These are phyloP conservation scores for Musa schizocarpa DNA, from an alignment of 176 grass and related monocot species.

Conservation along the genomic window DNA sequence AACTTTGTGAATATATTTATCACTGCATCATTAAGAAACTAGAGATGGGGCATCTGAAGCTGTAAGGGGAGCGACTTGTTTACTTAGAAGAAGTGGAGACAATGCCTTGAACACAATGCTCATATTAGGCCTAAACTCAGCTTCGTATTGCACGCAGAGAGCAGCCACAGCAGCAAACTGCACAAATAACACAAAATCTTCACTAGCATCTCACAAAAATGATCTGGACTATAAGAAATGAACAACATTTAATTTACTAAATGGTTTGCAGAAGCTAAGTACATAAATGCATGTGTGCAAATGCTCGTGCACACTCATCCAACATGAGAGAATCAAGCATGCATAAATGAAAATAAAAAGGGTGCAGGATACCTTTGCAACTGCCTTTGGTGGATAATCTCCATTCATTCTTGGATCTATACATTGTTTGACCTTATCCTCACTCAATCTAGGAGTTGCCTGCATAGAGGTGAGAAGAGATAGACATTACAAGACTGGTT, in stretches of 20 bases:
- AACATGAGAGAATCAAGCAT: neutral
- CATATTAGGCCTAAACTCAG: constrained; percentile 85
- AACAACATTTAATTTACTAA: neutral
- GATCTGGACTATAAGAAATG: neutral
- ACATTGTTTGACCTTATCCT: constrained; percentile 82
- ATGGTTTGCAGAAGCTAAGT: too few relatives aligned
- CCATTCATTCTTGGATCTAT: constrained; percentile 74
- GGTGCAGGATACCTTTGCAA: constrained; percentile 57
- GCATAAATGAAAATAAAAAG: constrained; percentile 1
- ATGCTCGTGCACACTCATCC: neutral
- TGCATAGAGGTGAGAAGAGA: constrained; percentile 19
- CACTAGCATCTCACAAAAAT: neutral
- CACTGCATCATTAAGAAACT: neutral
- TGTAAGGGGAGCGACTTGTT: constrained; percentile 22
- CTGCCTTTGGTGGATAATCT: constrained; percentile 73
- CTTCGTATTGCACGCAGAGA: constrained; percentile 85
- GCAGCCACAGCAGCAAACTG: constrained; percentile 81
- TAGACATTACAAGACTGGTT: neutral
- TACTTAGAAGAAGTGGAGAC: constrained; percentile 54
- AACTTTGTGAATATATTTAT: too few relatives aligned
- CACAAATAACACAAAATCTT: constrained; percentile 12
- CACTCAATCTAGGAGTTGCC: constrained; percentile 69
- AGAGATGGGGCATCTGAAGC: constrained; percentile 11
- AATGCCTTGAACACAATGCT: constrained; percentile 82
- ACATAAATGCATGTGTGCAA: too few relatives aligned